Base-by-base conservation (phyloP, 176 grass and related monocot species). In the Zoysia pacifica region DNA sequence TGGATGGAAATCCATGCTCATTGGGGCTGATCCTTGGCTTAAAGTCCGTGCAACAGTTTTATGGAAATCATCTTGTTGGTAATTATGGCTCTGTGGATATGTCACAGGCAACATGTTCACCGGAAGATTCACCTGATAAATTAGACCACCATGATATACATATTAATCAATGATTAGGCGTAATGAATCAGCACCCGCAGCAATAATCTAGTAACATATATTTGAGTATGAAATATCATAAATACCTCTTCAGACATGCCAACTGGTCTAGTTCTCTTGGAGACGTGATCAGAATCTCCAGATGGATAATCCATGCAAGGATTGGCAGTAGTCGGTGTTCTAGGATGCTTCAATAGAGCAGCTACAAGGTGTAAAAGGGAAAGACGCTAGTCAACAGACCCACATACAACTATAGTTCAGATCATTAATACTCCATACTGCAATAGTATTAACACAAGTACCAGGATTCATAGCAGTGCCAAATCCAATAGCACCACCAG, bases 1-100 rank as follows among this genome's bases (percentile, higher is more conserved):
- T 66, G 97, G 97, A 93, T 99, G 97, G 79, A 99, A 99, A 89
- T 99, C 97, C 97, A 99, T 91, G 93, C 97, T 99, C 97, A 99
- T 96, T 7, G 88, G 88, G 62, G 72, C 36, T 55, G 97, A 99
- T 64, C 97, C 97, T 79, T 99, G 97, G 43, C 59, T 91, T 56
- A 99, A 76, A 48, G 89, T 88, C 39, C 93, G 83, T 59, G 70
- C 88, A 44, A 96, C 97, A 62, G 68, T 82, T 93, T 95, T 99
- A 81, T 94, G 97, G 78, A 99, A 84, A 81, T 99, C 97, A 53
- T 96, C 97, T 53, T 86, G 93, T 20, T 76, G 83, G 62, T 93
- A 91, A 72, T 82, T 92, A 84, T 98, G 95, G 61, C 84, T 98
- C 76, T 98, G 95, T 5, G 92, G 83, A 48, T 98, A 98, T 58